Percentiles rank a stretch among this genome's conserved stretches.
These are phyloP conservation scores for Pestalotiopsis sp. DNA, from an alignment of 2,329 filamentous ascomycete species.

Conservation along the genomic window DNA sequence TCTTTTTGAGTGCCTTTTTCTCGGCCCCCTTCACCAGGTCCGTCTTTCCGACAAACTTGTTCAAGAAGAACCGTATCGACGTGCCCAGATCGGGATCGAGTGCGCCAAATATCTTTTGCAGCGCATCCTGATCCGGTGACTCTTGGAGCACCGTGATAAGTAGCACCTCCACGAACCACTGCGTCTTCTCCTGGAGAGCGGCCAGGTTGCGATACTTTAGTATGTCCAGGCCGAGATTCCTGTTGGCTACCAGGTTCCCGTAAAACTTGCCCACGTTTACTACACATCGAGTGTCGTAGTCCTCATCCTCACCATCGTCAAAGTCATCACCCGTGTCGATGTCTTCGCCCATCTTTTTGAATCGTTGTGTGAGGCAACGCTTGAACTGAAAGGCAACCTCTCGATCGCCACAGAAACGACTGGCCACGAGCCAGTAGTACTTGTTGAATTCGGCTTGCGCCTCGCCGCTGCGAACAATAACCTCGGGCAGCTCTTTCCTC, in stretches of 20 bases:
- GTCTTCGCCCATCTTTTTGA: conserved; percentile 82
- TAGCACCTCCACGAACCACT: conserved; percentile 78
- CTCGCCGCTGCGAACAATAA: conserved; percentile 84
- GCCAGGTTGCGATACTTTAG: conserved; percentile 77
- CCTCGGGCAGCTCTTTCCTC: conserved; percentile 82
- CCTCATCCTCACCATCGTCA: conserved; percentile 57
- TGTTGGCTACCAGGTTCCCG: conserved; percentile 51
- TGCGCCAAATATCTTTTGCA: conserved; percentile 69
- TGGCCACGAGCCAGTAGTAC: conserved; percentile 88
- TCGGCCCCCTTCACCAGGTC: conserved; percentile 50
- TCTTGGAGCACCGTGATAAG: conserved; percentile 76
- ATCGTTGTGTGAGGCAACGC: conserved; percentile 83
- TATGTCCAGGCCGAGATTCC: conserved; percentile 48
- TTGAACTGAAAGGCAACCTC: conserved; percentile 84
- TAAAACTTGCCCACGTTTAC: conserved; percentile 59
- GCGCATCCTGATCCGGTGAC: conserved; percentile 53
- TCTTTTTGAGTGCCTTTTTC: conserved; percentile 51
- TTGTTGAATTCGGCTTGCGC: conserved; percentile 86
- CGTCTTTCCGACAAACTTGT: conserved; percentile 72
- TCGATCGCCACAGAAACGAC: conserved; percentile 74
- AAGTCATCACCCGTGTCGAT: conserved; percentile 61
- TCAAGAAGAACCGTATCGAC: conserved; percentile 79
- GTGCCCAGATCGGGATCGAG: conserved; percentile 70
- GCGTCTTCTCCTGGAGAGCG: conserved; percentile 76
- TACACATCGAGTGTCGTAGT: conserved; percentile 54